These are phyloP conservation scores for Stropharia rugosoannulata DNA, from an alignment of 768 basidiomycete genomes.

Conservation along the genomic window DNA sequence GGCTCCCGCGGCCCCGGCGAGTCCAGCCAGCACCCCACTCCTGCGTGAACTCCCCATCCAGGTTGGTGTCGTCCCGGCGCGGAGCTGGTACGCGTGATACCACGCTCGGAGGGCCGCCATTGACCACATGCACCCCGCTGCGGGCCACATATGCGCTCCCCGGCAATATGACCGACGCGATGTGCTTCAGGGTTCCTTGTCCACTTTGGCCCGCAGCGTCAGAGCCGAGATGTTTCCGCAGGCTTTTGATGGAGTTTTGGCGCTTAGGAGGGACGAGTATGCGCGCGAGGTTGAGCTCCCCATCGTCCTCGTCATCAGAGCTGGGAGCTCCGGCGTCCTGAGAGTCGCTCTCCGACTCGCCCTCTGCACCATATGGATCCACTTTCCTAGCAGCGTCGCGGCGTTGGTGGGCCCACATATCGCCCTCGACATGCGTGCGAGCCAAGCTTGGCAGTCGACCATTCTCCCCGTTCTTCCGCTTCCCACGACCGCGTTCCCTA, in stretches of 20 bases:
- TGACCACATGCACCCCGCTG: constrained; percentile 14
- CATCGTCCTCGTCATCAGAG: constrained; percentile 42
- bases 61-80: constrained; percentile 14
- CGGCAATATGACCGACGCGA: constrained; percentile 5
- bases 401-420: constrained; percentile 40
- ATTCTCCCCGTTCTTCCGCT: constrained; percentile 25
- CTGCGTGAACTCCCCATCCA: constrained; percentile 23
- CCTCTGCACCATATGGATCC: constrained; percentile 23
- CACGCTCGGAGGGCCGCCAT: constrained; percentile 13
- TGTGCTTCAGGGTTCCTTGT: constrained; percentile 14
- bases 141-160: not conserved
- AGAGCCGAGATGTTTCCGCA: constrained; percentile 55
- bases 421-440: constrained; percentile 59
- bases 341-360: constrained; percentile 20
- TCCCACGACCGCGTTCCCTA: constrained; percentile 7
- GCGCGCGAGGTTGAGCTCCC: constrained; percentile 63
- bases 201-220: constrained; percentile 6
- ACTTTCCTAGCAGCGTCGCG: constrained; percentile 25
- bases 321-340: constrained; percentile 25
- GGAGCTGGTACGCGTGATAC: constrained; percentile 2
- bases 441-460: constrained; percentile 59
- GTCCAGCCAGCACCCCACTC: constrained; percentile 27
- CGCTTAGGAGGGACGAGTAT: constrained; percentile 71
- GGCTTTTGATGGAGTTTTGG: constrained; percentile 71
- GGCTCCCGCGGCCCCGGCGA: constrained; percentile 16